Evolutionary conservation across 441 rosid genomes (phyloP), one percentile per base, ranked within the genome.

Genomic region (Rhodomyrtus psidioides): DNA sequence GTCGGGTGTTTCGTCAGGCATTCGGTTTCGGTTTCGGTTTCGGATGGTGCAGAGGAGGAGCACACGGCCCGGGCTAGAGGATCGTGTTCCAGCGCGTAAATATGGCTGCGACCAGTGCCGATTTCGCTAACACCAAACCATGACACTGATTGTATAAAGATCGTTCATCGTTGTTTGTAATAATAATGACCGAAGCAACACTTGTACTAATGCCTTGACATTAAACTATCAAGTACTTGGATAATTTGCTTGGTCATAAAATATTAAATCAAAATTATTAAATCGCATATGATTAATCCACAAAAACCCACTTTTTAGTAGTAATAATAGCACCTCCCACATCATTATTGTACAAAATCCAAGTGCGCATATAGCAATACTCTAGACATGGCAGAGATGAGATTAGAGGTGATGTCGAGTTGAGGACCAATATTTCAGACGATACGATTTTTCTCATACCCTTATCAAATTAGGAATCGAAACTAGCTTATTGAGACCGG

Each of bases 61-160:
- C 70, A 27, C 24, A 13, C 84, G 16, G 58, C 86, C 87, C 90
- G 83, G 56, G 91, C 89, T 81, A 92, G 92, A 86, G 90, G 90
- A 62, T 94, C 96, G 42, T 92, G 90, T 85, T 93, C 97, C 53
- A 92, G 94, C 88, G 91, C 90, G 7, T 95, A 79, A 90, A 44
- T 59, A 16, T 3, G 75, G 44, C 23, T 3, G 26, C 9, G 30
- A 58, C 46, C 51, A n/a, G 24, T 30, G 53, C 46, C 74, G 19
- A 70, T 9, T 54, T n/a, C 0, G 49, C 79, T 10, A 5, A 39
- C 46, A 0, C 49, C 79, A 30, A 19, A 70, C 15, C 49, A 10
- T 21, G 24, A 70, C 0, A 21, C 79, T 5, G 79, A 34, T 21
- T 70, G 79, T 39, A 70, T 9, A 34, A 34, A 34, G 79, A 1